A percentile compares a stretch with the other conserved stretches of the same genome.
These are phyloP conservation scores for Panicum miliaceum DNA, from an alignment of 176 grass and related monocot species.

Conservation along the genomic window DNA sequence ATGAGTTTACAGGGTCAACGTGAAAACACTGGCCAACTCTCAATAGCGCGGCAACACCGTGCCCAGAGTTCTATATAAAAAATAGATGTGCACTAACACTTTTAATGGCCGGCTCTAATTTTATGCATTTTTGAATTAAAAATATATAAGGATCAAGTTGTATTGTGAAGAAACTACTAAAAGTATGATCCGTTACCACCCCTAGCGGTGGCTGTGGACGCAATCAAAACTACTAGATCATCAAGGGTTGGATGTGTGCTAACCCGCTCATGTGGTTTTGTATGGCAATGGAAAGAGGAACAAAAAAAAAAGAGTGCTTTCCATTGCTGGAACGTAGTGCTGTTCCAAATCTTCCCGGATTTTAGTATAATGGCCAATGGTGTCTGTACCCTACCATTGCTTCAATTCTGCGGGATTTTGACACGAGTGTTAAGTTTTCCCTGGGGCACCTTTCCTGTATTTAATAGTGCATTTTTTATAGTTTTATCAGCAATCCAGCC, in stretches of 20 bases:
- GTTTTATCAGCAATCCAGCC: not conserved
- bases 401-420: slow-evolving; percentile 67
- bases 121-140: no score
- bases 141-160: no score
- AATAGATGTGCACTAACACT: no score
- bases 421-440: slow-evolving; percentile 41
- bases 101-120: no score
- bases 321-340: slow-evolving; percentile 30
- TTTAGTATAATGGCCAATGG: slow-evolving; percentile 52
- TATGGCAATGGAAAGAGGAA: slow-evolving; percentile 1
- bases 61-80: no score
- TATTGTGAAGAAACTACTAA: no score
- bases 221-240: slow-evolving; percentile 60
- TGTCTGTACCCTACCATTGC: slow-evolving; percentile 56
- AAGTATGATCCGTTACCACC: no score
- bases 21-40: no score
- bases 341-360: slow-evolving; percentile 41
- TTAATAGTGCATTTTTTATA: slow-evolving; percentile 58
- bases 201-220: slow-evolving; percentile 56
- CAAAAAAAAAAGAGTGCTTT: slow-evolving; percentile 12
- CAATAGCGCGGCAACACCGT: no score
- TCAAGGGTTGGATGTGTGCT: slow-evolving; percentile 28
- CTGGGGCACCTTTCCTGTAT: slow-evolving; percentile 49
- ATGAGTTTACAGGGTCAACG: no score
- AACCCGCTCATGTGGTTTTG: slow-evolving; percentile 16